Conservation (phyloP, 345 rosid species). For the Punica granatum region DNA sequence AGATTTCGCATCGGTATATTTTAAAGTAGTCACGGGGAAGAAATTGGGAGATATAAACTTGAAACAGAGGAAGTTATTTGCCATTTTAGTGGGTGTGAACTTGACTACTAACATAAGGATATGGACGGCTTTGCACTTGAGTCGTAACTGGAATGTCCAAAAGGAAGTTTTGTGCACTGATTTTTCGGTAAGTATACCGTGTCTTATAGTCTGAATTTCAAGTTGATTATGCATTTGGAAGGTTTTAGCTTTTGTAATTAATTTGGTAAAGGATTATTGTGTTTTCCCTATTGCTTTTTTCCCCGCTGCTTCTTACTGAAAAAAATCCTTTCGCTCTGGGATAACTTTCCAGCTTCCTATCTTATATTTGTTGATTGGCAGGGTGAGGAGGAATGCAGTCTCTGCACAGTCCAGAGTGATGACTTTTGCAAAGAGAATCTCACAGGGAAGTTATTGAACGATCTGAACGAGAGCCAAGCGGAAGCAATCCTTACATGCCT, state of each 20-base stretch:
- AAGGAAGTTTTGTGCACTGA: slow-evolving; percentile 18
- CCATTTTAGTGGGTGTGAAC: slow-evolving; percentile 21
- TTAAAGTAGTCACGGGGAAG: slow-evolving; percentile 15
- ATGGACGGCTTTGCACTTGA: slow-evolving; percentile 32
- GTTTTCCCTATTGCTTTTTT: too few species aligned
- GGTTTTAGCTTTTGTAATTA: too few species aligned
- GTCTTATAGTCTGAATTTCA: too few species aligned
- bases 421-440: slow-evolving; percentile 4
- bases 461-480: slow-evolving; percentile 29
- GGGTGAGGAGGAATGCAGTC: slow-evolving; percentile 22
- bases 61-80: slow-evolving; percentile 17
- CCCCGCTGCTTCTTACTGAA: too few species aligned
- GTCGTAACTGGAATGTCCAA: slow-evolving; percentile 17
- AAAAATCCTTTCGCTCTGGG: too few species aligned
- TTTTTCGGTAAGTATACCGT: slow-evolving; percentile 23
- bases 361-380: slow-evolving; percentile 13
- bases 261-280: too few species aligned
- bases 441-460: background rate
- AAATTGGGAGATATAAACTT: slow-evolving; percentile 3
- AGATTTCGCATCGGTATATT: slow-evolving; percentile 11
- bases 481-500: slow-evolving; percentile 23
- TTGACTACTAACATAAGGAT: slow-evolving; percentile 26
- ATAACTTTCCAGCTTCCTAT: too few species aligned
- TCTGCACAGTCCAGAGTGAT: slow-evolving; percentile 4
- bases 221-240: too few species aligned